Evolutionary conservation across 78 protist genomes (phyloP).

Genomic region (Chrysochromulina tobinii): DNA sequence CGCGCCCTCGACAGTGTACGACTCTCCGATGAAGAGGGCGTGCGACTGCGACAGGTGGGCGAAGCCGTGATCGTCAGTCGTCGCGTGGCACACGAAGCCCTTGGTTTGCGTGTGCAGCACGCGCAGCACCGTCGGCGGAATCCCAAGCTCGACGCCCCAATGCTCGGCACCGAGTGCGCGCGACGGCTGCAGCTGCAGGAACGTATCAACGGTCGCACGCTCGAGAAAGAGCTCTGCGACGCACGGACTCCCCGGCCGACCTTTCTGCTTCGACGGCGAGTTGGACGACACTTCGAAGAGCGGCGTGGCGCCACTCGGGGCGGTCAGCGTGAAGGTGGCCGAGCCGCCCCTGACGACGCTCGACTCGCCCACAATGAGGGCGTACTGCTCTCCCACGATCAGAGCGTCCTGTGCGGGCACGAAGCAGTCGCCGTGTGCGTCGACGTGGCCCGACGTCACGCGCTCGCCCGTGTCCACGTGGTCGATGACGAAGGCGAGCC

Average conservation of each 20-base stretch:
- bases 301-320: too few relatives aligned
- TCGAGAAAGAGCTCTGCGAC: too few relatives aligned
- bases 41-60: background rate
- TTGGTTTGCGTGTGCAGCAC: background rate
- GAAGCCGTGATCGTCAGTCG: background rate
- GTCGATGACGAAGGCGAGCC: background rate
- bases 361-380: too few relatives aligned
- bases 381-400: background rate
- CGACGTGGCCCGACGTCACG: background rate
- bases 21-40: background rate
- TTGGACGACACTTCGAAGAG: too few relatives aligned
- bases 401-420: background rate
- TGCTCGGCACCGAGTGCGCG: background rate
- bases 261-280: too few relatives aligned
- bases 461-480: background rate
- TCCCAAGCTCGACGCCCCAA: background rate
- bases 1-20: background rate
- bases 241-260: too few relatives aligned
- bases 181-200: too few relatives aligned
- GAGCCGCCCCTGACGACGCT: too few relatives aligned
- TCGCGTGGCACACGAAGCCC: background rate
- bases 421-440: background rate
- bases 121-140: background rate
- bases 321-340: too few relatives aligned
- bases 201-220: too few relatives aligned